Base-by-base conservation (phyloP, 306 rosid genomes). In the Abrus precatorius region DNA sequence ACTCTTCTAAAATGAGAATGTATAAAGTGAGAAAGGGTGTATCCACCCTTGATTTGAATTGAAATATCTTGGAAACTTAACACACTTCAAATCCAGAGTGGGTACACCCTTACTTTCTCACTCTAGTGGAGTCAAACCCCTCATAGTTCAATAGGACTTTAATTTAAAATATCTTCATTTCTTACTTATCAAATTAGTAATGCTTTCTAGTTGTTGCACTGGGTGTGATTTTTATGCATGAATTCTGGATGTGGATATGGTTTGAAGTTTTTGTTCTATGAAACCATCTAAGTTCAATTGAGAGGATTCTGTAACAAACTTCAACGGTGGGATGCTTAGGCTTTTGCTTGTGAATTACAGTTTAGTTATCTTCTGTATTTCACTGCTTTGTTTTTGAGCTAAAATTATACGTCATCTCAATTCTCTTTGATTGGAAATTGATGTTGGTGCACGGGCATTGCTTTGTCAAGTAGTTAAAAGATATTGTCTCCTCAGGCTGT, bases 281-380 rank as follows among this genome's bases (percentile, higher is more conserved):
- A 63, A 44, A 28, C 12, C 20, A 6, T 72, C 57, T 62, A 80
- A 36, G 69, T 80, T 65, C 43, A 48, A 64, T 36, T 10, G 65
- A 76, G 79, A 67, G 48, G 53, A 68, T 52, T 80, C 62, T 43
- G 72, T 76, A 67, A 27, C 56, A 78, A 77, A 49, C 49, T 53
- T 67, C 41, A 34, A 68, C 38, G 74, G 61, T 59, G 34, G 33
- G 29, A 71, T 75, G 85, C 49, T 53, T 29, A 30, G 12, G 56
- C 6, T 76, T 63, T 50, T 48, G 55, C 74, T 54, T 69, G 48
- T 41, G 69, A 64, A 75, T 63, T 72, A 54, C 40, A 48, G 12
- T 48, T 4, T 54, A 27, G 54, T 40, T 84, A 59, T 59, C 43
- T 7, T 56, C 32, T 54, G 62, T 71, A 8, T 73, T 70, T 45